Evolutionary conservation across 2,329 filamentous ascomycete genomes (phyloP), one percentile per base, ranked within the genome.

Genomic region (Neonectria neomacrospora): DNA sequence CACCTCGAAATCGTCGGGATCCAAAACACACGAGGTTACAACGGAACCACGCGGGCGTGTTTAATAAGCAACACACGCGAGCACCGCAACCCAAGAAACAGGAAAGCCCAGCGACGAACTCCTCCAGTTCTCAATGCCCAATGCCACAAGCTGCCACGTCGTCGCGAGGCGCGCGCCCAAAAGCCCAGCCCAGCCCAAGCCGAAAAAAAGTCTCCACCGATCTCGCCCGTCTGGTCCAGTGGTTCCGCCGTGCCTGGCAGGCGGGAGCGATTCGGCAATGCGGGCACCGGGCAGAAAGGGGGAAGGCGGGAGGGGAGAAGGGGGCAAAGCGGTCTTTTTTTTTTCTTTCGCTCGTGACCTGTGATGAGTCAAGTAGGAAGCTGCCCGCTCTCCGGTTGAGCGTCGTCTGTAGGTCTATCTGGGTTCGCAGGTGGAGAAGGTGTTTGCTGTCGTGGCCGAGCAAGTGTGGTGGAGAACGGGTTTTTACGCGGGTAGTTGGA

Each of bases 131-230:
- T 53, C 50, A 58, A 54, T 58, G 63, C 67, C 57, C 37, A 50
- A 65, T 51, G 30, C 54, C 23, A 16, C 34, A 42, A 22, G 11
- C 54, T 68, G 71, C 71, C 71, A 73, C 69, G 71, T 73, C 59
- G 67, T 18, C 53, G 30, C 53, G 30, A 26, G 47, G 62, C 62
- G 47, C 52, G 45, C 41, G 60, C 52, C 41, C 22, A 34, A 48
- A 54, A 28, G 63, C 51, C 28, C 54, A 44, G 47, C 51, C 53
- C 58, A 55, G 50, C 14, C 50, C 37, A 50, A 42, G 54, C 51
- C 48, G 48, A 37, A 54, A 54, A 26, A 41, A 20, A 45, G 37
- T 39, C 44, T 18, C 71, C 66, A 61, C 71, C 58, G 60, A 69
- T 61, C 61, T 37, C 34, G 14, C 34, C 14, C 47, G 45, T 55